These are phyloP conservation scores for Tribonema minus DNA, from an alignment of 108 stramenopile species.

Conservation along the genomic window DNA sequence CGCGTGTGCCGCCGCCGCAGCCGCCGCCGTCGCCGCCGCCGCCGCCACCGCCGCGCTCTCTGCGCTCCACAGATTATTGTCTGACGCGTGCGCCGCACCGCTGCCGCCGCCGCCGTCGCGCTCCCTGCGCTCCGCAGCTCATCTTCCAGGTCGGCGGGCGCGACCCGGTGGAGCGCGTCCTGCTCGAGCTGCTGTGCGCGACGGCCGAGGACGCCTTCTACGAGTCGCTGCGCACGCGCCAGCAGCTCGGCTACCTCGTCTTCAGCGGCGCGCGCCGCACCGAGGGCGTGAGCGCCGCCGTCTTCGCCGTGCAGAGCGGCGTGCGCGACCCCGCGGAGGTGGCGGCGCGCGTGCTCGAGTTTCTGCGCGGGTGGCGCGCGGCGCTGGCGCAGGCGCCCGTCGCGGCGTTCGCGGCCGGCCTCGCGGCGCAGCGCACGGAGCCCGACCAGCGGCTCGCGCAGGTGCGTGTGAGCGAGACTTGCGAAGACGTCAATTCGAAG, in stretches of 20 bases:
- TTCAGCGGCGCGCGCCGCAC: conserved; percentile 15
- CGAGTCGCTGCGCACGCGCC: neutral
- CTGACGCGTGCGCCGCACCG: too few species aligned
- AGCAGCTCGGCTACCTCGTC: conserved; percentile 36
- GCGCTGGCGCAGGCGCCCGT: neutral
- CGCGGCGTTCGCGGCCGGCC: conserved; percentile 28
- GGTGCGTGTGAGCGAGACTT: neutral
- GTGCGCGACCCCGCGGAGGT: neutral
- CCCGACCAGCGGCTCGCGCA: conserved; percentile 14
- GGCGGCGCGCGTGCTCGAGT: neutral
- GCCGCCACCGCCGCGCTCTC: too few species aligned
- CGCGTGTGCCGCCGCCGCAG: too few species aligned
- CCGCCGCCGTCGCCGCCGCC: too few species aligned
- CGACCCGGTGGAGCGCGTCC: neutral
- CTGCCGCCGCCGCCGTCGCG: too few species aligned
- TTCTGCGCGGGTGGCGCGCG: neutral
- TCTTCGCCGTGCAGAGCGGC: neutral
- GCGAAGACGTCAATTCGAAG: too few species aligned
- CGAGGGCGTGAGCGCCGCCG: conserved; percentile 13
- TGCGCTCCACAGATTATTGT: too few species aligned
- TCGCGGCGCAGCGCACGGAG: neutral
- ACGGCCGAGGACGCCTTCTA: neutral
- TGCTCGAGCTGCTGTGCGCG: neutral
- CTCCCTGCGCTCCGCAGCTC: too few species aligned
- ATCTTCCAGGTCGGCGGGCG: too few species aligned